Base-by-base conservation (phyloP, 805 yeast genomes). In the Suhomyces kilbournensis region DNA sequence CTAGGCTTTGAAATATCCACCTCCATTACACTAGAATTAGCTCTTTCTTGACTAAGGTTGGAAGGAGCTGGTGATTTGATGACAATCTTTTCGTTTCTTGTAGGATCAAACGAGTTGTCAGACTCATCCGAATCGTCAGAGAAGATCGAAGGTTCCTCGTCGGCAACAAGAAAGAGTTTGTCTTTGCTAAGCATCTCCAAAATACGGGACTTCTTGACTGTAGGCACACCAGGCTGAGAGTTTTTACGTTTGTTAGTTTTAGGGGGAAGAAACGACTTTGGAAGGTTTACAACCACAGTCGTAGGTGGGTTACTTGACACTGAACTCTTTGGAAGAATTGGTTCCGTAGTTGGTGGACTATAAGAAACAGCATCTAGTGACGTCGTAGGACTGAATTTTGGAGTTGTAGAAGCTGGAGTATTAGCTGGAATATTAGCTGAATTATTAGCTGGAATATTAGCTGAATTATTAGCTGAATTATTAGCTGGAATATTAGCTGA, bases 61-160 rank as follows among this genome's bases (percentile, higher is more conserved):
- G 23, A 38, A 9, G 42, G 22, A 12, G n/a, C 5, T n/a, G 40
- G 20, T 3, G 42, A 15, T 15, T 35, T 48, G 10, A 49, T 38
- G 19, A 38, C 43, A 12, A 47, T 54, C 8, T 48, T 49, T 35
- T 32, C 30, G 39, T 51, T 56, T 12, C 47, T 49, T 4, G 39
- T 44, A 1, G 56, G 59, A 32, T 52, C 53, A 46, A 58, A 51
- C 2, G 58, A 51, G 42, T 51, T 52, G 12, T 56, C 58, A 19
- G 56, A 53, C 9, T 34, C 39, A 4, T 56, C 52, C 1, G 57
- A 56, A 32, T 52, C 55, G 32, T 56, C 60, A 12, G 56, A 49
- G 42, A 54, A 52, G 22, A 56, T 19, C 15, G 20, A 19, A 10
- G 42, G 7, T 15, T 58, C 52, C 4, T 22, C 14, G 9, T 48